These are phyloP conservation scores for Tolypocladium endophyticum DNA, from an alignment of 2,329 filamentous ascomycete species.

Conservation along the genomic window DNA sequence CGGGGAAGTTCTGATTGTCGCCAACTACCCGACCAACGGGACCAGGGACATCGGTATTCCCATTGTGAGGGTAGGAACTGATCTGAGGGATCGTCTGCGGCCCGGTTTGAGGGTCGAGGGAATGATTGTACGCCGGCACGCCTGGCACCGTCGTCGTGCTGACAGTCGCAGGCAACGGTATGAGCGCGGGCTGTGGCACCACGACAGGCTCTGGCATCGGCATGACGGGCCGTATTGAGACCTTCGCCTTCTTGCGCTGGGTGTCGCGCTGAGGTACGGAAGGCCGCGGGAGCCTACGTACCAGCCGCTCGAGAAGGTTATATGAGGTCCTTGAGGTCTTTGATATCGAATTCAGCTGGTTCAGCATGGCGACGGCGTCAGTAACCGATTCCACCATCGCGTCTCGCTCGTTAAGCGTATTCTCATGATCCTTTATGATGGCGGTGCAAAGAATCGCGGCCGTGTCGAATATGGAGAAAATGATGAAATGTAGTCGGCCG, in stretches of 20 bases:
- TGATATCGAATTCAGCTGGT: conserved; percentile 18
- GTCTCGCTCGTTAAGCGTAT: conserved; percentile 25
- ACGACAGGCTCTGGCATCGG: background rate
- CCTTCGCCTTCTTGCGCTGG: conserved; percentile 1
- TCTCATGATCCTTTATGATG: conserved; percentile 33
- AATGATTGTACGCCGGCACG: background rate
- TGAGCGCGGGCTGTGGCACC: background rate
- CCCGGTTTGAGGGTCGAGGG: background rate
- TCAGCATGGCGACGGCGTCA: conserved; percentile 20
- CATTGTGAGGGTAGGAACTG: background rate
- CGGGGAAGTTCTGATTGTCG: background rate
- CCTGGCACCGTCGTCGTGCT: background rate
- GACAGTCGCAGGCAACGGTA: background rate
- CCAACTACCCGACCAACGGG: background rate
- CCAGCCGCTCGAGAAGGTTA: conserved; percentile 20
- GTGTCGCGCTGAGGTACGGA: background rate
- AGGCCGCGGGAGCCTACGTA: conserved; percentile 13
- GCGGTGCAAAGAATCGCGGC: conserved; percentile 38
- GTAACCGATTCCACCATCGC: conserved; percentile 27
- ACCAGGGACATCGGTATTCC: background rate
- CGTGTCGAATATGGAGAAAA: conserved; percentile 41
- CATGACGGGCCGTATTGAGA: background rate
- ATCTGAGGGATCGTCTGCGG: background rate
- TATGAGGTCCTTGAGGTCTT: conserved; percentile 23
- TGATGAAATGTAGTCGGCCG: conserved; percentile 38